Conservation (phyloP, 129 eudicot species). For the Lactuca sativa region DNA sequence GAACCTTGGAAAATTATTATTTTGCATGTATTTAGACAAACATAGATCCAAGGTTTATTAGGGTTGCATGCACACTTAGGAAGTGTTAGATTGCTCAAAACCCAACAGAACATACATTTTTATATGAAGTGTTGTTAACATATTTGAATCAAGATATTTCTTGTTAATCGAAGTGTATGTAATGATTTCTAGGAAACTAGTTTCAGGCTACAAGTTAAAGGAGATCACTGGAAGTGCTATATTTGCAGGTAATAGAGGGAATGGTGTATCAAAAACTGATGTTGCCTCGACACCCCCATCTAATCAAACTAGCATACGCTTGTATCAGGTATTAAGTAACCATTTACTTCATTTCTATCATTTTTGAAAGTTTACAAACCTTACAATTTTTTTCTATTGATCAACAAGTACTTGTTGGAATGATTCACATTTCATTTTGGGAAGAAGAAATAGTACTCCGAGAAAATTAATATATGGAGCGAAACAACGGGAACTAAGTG, state of each 20-base stretch:
- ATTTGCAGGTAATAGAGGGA: conserved; percentile 41
- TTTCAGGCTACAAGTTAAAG: conserved; percentile 44
- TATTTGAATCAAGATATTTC: neutral
- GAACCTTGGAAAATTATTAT: too few relatives aligned
- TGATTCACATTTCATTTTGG: conserved; percentile 83
- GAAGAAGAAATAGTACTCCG: conserved; percentile 72
- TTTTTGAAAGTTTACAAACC: neutral
- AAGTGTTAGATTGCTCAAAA: too few relatives aligned
- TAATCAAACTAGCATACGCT: conserved; percentile 82
- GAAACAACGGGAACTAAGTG: conserved; percentile 88
- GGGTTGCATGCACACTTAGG: too few relatives aligned
- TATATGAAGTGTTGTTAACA: neutral
- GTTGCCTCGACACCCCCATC: conserved; percentile 40
- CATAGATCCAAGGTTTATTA: too few relatives aligned
- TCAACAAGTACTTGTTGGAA: conserved; percentile 82
- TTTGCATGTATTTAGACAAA: too few relatives aligned
- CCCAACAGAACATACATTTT: too few relatives aligned
- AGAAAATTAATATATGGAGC: conserved; percentile 79
- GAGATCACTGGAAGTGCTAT: conserved; percentile 51
- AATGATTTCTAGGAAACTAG: conserved; percentile 41
- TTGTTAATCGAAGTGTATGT: neutral
- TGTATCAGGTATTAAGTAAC: conserved; percentile 66
- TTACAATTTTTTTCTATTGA: neutral
- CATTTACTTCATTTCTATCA: neutral
- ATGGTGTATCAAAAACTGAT: conserved; percentile 30